phyloP scores from a whole-genome alignment of 768 basidiomycete species.

The Lactarius tabidus region DNA sequence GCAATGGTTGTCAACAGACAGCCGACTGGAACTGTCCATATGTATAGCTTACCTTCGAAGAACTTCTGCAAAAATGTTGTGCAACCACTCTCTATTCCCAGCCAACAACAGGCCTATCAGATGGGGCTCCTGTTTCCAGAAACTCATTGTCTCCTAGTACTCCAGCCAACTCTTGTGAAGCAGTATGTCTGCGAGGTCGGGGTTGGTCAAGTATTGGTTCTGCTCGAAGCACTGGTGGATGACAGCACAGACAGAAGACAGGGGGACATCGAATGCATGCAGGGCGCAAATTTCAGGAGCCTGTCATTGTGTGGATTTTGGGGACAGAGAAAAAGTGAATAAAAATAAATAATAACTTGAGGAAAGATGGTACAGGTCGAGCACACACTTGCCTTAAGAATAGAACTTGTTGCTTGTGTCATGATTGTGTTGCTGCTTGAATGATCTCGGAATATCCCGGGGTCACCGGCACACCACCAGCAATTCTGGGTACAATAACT shows the following conservation, averaged over 20 bases:
- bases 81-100: constrained; percentile 43
- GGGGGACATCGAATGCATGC: constrained; percentile 79
- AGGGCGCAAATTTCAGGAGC: constrained; percentile 86
- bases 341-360: background rate
- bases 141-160: constrained; percentile 91
- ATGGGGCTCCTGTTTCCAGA: constrained; percentile 88
- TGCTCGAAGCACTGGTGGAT: constrained; percentile 85
- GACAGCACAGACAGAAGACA: constrained; percentile 70
- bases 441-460: constrained; percentile 36
- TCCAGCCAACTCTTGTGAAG: constrained; percentile 82
- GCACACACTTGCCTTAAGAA: constrained; percentile 59
- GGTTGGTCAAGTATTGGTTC: constrained; percentile 78
- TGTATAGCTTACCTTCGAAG: constrained; percentile 59
- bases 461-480: background rate
- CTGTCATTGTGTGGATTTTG: constrained; percentile 37
- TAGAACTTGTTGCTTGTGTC: constrained; percentile 40
- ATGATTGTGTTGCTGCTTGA: constrained; percentile 59
- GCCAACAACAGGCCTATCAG: constrained; percentile 63
- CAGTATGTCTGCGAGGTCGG: constrained; percentile 78
- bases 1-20: constrained; percentile 3
- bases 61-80: constrained; percentile 79
- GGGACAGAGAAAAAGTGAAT: background rate
- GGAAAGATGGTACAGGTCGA: constrained; percentile 57
- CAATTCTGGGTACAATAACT: too few relatives aligned
- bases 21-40: background rate